Base-by-base conservation (phyloP, 805 yeast species). In the Kregervanrija fluxuum region DNA sequence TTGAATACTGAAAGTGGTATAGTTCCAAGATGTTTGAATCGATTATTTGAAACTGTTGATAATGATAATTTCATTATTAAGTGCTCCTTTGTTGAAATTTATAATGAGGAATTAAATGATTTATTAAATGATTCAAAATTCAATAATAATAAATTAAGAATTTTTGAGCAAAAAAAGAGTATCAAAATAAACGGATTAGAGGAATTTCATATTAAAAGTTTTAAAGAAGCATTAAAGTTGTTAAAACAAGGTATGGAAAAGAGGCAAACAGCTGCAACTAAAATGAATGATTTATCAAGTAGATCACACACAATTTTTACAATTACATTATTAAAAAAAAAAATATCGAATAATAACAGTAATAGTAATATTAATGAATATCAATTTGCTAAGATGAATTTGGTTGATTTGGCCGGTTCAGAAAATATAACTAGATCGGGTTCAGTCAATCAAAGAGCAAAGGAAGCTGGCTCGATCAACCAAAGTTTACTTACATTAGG, bases 401-500 rank as follows among this genome's bases (percentile, higher is more conserved):
- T 89, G 16, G 98, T 91, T 5, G 98, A 91, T 66, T 70, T 91
- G 51, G 99, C 98, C 0, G 98, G 99, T 0, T 85, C 95, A 5
- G 99, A 91, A 61, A 90, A 90, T 59, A 82, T 91, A 43, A 76
- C 71, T 50, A 70, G 88, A 54, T 85, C 96, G 0, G 99, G 99
- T 3, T 96, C 97, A 0, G 71, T 78, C 17, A 80, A 85, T 52
- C 83, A 79, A 58, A 72, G 96, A 37, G 96, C 96, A 0, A 80
- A 88, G 52, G 99, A 91, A 59, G 96, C 97, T 0, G 97, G 96
- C 0, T 79, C 87, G 14, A 90, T 90, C 41, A 91, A 91, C 62
- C 95, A 88, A 62, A 83, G 95, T 61, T 68, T 91, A 42, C 66
- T 91, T 33, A 82, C 96, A 0, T 70, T 91, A 37, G 98, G 98